These are phyloP conservation scores for Teunomyces atbi DNA, from an alignment of 805 yeast genomes.

Conservation along the genomic window DNA sequence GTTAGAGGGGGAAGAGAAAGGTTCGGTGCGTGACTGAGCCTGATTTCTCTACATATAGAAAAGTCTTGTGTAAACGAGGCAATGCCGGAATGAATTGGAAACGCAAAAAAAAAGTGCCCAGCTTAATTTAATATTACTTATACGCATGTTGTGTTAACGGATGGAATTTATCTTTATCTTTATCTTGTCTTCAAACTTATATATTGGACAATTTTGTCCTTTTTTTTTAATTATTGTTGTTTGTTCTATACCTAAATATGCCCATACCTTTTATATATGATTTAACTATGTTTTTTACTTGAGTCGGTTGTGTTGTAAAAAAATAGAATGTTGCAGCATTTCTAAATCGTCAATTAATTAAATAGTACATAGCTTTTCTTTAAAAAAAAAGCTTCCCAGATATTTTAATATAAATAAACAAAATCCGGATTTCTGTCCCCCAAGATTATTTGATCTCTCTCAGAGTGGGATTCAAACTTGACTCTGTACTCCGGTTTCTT, in stretches of 20 bases:
- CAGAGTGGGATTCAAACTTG: conserved; percentile 23
- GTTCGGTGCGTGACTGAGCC: not conserved
- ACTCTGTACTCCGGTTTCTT: conserved; percentile 23
- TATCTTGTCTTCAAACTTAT: not conserved
- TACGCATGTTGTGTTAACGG: conserved; percentile 16
- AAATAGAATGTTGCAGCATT: not conserved
- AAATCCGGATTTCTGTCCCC: conserved; percentile 41
- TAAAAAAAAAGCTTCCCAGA: too few species aligned
- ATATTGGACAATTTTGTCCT: too few species aligned
- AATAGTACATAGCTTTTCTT: too few species aligned
- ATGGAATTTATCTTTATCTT: not conserved
- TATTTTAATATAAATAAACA: conserved; percentile 28
- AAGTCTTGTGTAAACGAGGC: not conserved
- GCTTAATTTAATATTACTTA: not conserved
- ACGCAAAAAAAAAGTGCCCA: not conserved
- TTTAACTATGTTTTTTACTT: too few species aligned
- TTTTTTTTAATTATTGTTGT: too few species aligned
- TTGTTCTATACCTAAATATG: too few species aligned
- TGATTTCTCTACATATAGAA: not conserved
- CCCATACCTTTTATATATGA: too few species aligned
- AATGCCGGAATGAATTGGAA: not conserved
- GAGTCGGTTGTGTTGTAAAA: too few species aligned
- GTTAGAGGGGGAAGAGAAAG: not conserved
- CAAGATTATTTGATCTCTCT: conserved; percentile 30
- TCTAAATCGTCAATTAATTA: not conserved